These are phyloP conservation scores for Pneumocystis canis DNA, from an alignment of 1,139 yeast species.

Conservation along the genomic window DNA sequence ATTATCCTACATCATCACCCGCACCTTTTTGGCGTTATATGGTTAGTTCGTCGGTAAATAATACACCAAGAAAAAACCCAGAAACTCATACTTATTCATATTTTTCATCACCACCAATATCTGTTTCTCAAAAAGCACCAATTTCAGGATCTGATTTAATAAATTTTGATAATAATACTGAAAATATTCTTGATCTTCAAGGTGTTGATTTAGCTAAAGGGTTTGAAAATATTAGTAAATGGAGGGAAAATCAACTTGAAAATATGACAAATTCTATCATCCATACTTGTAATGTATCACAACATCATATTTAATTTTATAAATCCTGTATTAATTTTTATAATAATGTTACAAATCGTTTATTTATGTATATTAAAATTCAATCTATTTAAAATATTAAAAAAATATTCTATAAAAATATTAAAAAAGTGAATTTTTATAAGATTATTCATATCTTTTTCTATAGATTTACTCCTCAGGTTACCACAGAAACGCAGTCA, in stretches of 20 bases:
- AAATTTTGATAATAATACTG: neutral
- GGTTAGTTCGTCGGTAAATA: conserved; percentile 11
- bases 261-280: neutral
- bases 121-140: conserved; percentile 1
- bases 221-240: conserved; percentile 9
- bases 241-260: conserved; percentile 7
- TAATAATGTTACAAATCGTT: neutral
- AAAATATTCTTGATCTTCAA: conserved; percentile 9
- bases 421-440: neutral
- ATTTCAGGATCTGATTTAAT: neutral
- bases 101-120: neutral
- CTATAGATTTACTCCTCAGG: no score
- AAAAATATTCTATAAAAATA: neutral
- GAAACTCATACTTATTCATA: neutral
- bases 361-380: neutral
- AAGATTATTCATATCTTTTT: no score
- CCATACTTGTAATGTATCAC: neutral
- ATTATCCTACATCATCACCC: conserved; percentile 22
- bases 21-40: conserved; percentile 32
- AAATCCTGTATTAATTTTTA: neutral
- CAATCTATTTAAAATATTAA: no score
- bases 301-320: neutral
- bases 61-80: neutral
- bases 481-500: no score
- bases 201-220: conserved; percentile 11